These are phyloP conservation scores for Aspergillus brasiliensis DNA, from an alignment of 2,329 filamentous ascomycete species.

Conservation along the genomic window DNA sequence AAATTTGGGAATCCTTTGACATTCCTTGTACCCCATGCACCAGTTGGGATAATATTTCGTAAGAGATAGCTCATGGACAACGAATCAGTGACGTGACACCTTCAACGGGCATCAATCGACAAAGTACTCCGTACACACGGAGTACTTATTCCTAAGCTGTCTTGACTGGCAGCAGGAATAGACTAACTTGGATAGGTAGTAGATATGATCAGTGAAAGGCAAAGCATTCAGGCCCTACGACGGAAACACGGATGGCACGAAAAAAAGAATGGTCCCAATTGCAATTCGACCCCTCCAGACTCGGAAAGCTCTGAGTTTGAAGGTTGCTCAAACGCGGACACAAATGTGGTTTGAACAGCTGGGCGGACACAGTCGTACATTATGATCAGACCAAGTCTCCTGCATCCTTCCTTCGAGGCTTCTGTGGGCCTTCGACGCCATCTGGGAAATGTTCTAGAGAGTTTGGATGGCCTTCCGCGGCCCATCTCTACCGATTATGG, in stretches of 20 bases:
- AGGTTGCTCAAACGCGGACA: not conserved
- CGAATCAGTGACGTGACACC: not conserved
- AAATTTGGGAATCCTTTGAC: conserved; percentile 18
- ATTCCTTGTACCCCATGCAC: not conserved
- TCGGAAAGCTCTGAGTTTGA: not conserved
- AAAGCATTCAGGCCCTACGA: conserved; percentile 18
- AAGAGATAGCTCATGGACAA: conserved; percentile 6
- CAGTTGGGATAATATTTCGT: conserved; percentile 3
- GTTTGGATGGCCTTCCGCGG: conserved; percentile 9
- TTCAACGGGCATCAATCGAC: conserved; percentile 10
- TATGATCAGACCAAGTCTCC: conserved; percentile 13
- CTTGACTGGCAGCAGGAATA: not conserved
- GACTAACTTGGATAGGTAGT: conserved; percentile 12
- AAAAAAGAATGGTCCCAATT: conserved; percentile 10
- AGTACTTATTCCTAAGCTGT: conserved; percentile 5
- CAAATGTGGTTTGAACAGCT: not conserved
- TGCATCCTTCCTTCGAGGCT: conserved; percentile 18
- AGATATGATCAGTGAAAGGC: conserved; percentile 13
- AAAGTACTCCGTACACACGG: too few relatives aligned
- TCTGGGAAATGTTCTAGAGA: conserved; percentile 17
- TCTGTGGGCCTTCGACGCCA: conserved; percentile 23
- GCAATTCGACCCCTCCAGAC: conserved; percentile 20
- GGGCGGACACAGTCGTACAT: conserved; percentile 13
- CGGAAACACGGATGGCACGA: conserved; percentile 16
- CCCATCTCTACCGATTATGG: conserved; percentile 14